Conservation (phyloP, 225 moss, liverwort and hornwort genomes). For the Polytrichum formosum region DNA sequence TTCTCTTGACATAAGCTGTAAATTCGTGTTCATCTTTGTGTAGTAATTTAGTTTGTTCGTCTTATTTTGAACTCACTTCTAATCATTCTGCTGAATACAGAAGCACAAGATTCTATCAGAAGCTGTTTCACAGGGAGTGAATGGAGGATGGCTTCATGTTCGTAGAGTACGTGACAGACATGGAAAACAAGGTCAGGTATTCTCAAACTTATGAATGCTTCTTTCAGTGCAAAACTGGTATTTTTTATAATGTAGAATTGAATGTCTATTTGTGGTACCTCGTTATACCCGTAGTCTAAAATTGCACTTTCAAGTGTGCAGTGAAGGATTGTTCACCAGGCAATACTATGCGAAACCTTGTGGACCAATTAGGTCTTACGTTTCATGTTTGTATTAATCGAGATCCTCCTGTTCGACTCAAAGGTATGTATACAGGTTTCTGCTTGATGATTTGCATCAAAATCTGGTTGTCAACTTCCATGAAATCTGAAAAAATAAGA, state of each 20-base stretch:
- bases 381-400: constrained; percentile 77
- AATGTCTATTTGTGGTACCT: too few species aligned
- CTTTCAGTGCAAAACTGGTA: too few species aligned
- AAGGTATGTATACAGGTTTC: constrained; percentile 31
- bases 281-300: too few species aligned
- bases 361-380: constrained; percentile 55
- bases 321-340: constrained; percentile 72
- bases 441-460: too few species aligned
- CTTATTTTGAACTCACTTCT: too few species aligned
- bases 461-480: too few species aligned
- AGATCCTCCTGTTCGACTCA: constrained; percentile 57
- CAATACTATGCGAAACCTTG: constrained; percentile 66
- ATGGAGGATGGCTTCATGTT: constrained; percentile 59
- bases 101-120: constrained; percentile 67
- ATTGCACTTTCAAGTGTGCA: constrained; percentile 21
- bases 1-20: too few species aligned
- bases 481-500: too few species aligned
- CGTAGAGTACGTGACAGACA: constrained; percentile 59
- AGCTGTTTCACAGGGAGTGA: constrained; percentile 61
- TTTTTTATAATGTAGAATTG: too few species aligned
- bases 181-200: constrained; percentile 62
- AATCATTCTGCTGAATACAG: constrained; percentile 31
- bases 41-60: too few species aligned
- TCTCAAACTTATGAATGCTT: too few species aligned
- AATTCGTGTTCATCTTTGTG: too few species aligned